Base-by-base conservation (phyloP, 2,329 filamentous ascomycete genomes). In the Neofusicoccum kwambonambiense region DNA sequence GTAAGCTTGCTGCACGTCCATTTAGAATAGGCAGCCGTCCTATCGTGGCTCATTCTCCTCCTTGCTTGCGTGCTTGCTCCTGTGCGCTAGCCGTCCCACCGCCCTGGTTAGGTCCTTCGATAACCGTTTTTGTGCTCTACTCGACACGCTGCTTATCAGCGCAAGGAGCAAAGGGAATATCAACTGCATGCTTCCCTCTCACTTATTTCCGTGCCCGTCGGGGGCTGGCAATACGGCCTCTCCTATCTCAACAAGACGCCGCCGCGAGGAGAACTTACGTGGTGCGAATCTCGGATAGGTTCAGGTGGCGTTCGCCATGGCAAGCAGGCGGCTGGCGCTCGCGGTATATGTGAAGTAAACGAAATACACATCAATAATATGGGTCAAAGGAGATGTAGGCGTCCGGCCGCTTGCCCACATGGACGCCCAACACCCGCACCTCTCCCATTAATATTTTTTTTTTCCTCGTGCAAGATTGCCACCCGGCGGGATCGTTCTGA, bases 21-120 rank as follows among this genome's bases (percentile, higher is more conserved):
- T 12, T 19, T 22, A 15, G 37, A 60, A 60, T 37, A 60, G 56
- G 56, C 31, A 60, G 37, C 11, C 22, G 31, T 15, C 41, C 56
- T 44, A 60, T 60, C 56, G 56, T 60, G 56, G 56, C 56, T 60
- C 56, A 60, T 60, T 19, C n/a, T 60, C 39, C 42, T 60, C 56
- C 56, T 60, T 60, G 56, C 56, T 60, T 60, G 56, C 56, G 56
- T 60, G 56, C 54, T 58, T 7, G 35, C 19, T 27, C 37, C 13
- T 34, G 8, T 34, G 50, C 22, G 56, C 56, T 35, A 60, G 37
- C 13, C 5, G 42, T 47, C 42, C 56, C 56, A 27, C 13, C 31
- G 56, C 56, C 56, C 27, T 60, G 56, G 56, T 47, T 37, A 47
- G 27, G 31, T 44, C 41, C 31, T 47, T 13, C n/a, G 41, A 60